phyloP scores from a whole-genome alignment of 1,284 basidiomycete genomes.

The Moniliophthora roreri region DNA sequence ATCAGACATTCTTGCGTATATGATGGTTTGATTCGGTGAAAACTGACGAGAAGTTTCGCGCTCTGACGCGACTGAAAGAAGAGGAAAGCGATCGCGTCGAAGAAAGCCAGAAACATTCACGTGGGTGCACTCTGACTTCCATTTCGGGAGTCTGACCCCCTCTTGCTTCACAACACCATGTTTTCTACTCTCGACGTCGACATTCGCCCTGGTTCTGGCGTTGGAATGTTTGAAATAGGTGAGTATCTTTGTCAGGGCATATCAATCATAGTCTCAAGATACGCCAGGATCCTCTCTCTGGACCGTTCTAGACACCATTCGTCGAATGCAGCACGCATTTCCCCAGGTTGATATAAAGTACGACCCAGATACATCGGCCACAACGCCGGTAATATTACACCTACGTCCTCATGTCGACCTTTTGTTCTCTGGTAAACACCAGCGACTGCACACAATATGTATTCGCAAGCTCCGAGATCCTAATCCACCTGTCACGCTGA shows the following conservation, averaged over 20 bases:
- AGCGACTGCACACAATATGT: constrained; percentile 75
- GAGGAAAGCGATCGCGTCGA: constrained; percentile 3
- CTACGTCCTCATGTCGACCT: constrained; percentile 78
- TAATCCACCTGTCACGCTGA: constrained; percentile 63
- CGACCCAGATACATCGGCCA: constrained; percentile 71
- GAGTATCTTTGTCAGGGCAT: constrained; percentile 9
- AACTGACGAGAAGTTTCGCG: background rate
- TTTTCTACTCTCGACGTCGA: constrained; percentile 72
- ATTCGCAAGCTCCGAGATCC: constrained; percentile 62
- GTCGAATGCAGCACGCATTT: constrained; percentile 61
- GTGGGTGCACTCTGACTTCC: background rate
- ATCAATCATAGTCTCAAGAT: constrained; percentile 3
- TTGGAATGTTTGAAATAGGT: constrained; percentile 82
- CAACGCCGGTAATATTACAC: constrained; percentile 75
- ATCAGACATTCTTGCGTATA: constrained; percentile 40
- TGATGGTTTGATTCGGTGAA: background rate
- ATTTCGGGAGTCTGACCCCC: background rate
- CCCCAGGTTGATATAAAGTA: constrained; percentile 85
- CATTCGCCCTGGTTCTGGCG: constrained; percentile 72
- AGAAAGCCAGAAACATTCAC: too few relatives aligned
- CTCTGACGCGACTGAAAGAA: constrained; percentile 2
- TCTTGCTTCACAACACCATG: constrained; percentile 36
- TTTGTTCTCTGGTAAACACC: constrained; percentile 74
- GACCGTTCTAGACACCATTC: constrained; percentile 73
- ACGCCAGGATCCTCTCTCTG: constrained; percentile 74